These are phyloP conservation scores for Pseudocercospora crystallina DNA, from an alignment of 2,329 filamentous ascomycete genomes.

Conservation along the genomic window DNA sequence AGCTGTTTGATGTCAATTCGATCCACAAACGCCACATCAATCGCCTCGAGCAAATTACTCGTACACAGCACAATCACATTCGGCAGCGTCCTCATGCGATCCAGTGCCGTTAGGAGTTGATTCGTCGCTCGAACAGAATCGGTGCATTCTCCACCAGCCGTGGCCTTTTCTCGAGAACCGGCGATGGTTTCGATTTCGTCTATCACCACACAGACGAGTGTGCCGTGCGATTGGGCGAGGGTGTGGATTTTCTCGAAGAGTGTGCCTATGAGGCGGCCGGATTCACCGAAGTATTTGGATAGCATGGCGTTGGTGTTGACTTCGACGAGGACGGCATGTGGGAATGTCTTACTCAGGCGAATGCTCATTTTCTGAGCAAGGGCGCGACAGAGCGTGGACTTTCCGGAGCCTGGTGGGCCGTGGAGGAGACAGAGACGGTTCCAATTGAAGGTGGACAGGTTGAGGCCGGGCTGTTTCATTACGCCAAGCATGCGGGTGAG, in stretches of 20 bases:
- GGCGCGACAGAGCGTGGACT: conserved; percentile 46
- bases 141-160: conserved; percentile 43
- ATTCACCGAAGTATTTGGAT: conserved; percentile 52
- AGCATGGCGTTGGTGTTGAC: conserved; percentile 48
- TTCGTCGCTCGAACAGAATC: conserved; percentile 53
- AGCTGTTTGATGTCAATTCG: conserved; percentile 47
- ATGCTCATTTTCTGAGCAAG: conserved; percentile 54
- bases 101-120: conserved; percentile 50
- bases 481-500: conserved; percentile 40
- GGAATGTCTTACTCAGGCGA: conserved; percentile 40
- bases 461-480: conserved; percentile 36
- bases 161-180: conserved; percentile 43
- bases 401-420: conserved; percentile 46
- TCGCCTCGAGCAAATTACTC: conserved; percentile 47
- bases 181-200: conserved; percentile 54
- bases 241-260: conserved; percentile 43
- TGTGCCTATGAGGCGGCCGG: conserved; percentile 43
- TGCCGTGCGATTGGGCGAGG: conserved; percentile 41
- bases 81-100: conserved; percentile 41
- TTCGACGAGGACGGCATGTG: conserved; percentile 41
- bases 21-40: conserved; percentile 29
- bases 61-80: conserved; percentile 54
- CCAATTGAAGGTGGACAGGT: conserved; percentile 44
- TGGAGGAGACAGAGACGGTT: conserved; percentile 46
- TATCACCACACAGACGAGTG: conserved; percentile 48